Evolutionary conservation across 805 yeast genomes (phyloP), one percentile per base, ranked within the genome.

Genomic region (Starmerella floricola): DNA sequence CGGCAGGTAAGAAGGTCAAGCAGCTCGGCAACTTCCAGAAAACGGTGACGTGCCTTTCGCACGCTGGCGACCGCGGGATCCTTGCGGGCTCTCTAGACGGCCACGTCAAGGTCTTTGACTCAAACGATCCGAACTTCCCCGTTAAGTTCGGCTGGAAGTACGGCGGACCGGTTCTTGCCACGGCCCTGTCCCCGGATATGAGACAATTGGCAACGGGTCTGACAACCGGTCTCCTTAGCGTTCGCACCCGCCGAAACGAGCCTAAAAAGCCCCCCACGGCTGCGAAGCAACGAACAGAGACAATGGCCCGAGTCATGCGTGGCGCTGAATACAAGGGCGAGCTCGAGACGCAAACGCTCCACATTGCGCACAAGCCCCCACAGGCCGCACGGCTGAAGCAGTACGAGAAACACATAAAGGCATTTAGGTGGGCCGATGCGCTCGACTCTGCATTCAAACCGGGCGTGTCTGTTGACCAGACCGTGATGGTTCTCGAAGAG

Each of bases 81-180:
- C 65, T 91, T 24, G 96, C 94, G 2, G 96, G 97, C 15, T 86
- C 96, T 0, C 67, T 91, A 44, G 98, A 91, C 63, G 98, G 98
- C 17, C 98, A 91, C 62, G 95, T 91, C 46, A 91, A 91, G 62
- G 87, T 87, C 34, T 84, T 88, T 59, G 96, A 87, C 61, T 74
- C 83, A 30, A 63, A 72, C 21, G 72, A 79, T 12, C 54, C 62
- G 21, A 41, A 42, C 16, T 87, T 88, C 84, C 81, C 79, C 47
- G 95, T 88, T 47, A 83, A 80, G 59, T 88, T 86, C 59, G 96
- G 96, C 37, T 88, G 97, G 96, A 88, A 87, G 62, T 88, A 82
- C 57, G 95, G 95, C 28, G 85, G 88, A 19, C 94, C 94, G 31
- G 95, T 91, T 0, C 67, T 91, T 52, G 70, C 84, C 54, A 78